These are phyloP conservation scores for Limnanthes douglasii DNA, from an alignment of 345 rosid species.

Conservation along the genomic window DNA sequence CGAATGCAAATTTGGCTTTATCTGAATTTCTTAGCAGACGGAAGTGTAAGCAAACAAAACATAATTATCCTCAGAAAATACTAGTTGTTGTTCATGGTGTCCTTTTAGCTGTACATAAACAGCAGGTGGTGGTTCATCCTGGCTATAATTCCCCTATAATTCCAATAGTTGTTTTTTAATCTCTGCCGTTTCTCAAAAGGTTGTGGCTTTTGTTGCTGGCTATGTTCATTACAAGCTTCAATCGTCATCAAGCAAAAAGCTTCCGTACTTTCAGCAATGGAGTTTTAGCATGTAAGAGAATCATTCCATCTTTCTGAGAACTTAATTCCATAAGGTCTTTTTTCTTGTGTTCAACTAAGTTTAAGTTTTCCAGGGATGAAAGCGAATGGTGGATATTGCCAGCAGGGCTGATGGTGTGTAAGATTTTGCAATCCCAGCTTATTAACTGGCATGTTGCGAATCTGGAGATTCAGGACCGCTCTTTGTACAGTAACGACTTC, in stretches of 20 bases:
- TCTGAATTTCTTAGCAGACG: too few relatives aligned
- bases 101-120: too few relatives aligned
- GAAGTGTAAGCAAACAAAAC: too few relatives aligned
- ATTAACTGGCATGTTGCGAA: constrained; percentile 76
- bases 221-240: constrained; percentile 52
- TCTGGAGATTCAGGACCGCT: constrained; percentile 82
- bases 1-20: too few relatives aligned
- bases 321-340: constrained; percentile 3
- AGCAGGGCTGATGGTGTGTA: constrained; percentile 51
- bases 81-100: too few relatives aligned
- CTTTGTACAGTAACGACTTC: constrained; percentile 63
- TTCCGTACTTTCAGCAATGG: constrained; percentile 67
- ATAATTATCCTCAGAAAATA: too few relatives aligned
- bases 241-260: constrained; percentile 38
- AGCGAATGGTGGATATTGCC: constrained; percentile 98
- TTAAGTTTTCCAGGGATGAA: constrained; percentile 56
- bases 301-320: neutral
- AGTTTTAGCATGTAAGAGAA: constrained; percentile 73
- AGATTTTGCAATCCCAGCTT: constrained; percentile 58
- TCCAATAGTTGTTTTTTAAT: too few relatives aligned
- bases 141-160: too few relatives aligned
- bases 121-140: too few relatives aligned
- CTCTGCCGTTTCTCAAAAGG: constrained; percentile 21
- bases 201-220: constrained; percentile 59
- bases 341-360: constrained; percentile 5